A percentile compares a stretch with the other conserved stretches of the same genome.
Conservation (phyloP, 306 rosid species). For the Hippophae rhamnoides region DNA sequence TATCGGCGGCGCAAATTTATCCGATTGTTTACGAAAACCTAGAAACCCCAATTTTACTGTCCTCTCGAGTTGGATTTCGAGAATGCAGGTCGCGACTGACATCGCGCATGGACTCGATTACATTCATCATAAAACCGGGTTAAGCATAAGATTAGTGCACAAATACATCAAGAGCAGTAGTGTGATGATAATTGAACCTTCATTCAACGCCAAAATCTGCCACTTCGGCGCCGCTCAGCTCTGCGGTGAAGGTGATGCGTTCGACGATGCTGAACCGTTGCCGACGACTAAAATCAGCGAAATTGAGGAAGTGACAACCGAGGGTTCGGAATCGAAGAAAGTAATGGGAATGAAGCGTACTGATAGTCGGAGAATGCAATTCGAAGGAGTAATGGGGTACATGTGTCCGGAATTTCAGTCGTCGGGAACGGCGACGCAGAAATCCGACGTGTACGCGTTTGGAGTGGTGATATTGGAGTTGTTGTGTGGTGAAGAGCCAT, state of each 20-base stretch:
- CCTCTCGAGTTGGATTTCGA: conserved; percentile 61
- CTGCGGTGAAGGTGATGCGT: conserved; percentile 53
- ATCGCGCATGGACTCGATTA: conserved; percentile 82
- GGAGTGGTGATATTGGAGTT: conserved; percentile 82
- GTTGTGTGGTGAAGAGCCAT: conserved; percentile 59
- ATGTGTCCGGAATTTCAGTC: conserved; percentile 79
- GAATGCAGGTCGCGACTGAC: conserved; percentile 87
- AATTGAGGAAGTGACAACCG: conserved; percentile 19
- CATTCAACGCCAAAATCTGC: conserved; percentile 57
- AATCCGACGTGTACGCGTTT: conserved; percentile 67
- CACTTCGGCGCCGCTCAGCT: conserved; percentile 82
- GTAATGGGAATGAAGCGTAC: conserved; percentile 4
- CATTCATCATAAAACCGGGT: conserved; percentile 61
- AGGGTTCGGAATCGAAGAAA: neutral
- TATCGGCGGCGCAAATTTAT: conserved; percentile 52
- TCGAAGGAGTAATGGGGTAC: conserved; percentile 70
- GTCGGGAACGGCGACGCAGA: conserved; percentile 49
- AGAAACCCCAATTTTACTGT: conserved; percentile 47
- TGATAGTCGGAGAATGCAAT: conserved; percentile 16
- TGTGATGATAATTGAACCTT: conserved; percentile 54
- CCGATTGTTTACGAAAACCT: conserved; percentile 50
- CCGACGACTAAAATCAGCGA: conserved; percentile 9
- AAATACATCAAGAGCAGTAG: conserved; percentile 69
- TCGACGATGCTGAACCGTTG: neutral
- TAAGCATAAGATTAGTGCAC: conserved; percentile 45